Base-by-base conservation (phyloP, 345 rosid genomes). In the Hibiscus mutabilis region DNA sequence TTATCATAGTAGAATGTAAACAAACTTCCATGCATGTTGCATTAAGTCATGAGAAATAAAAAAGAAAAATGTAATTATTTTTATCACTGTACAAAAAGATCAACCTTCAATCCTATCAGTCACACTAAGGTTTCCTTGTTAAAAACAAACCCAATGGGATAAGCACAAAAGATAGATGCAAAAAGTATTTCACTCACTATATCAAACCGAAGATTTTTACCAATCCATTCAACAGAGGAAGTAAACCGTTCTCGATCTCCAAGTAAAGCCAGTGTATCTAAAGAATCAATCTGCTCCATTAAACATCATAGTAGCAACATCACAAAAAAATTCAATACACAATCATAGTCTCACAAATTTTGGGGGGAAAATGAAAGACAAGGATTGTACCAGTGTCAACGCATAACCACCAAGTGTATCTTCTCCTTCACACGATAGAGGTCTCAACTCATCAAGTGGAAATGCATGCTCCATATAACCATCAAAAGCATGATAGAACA, bases 391-490 rank as follows among this genome's bases (percentile, higher is more conserved):
- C 96, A 95, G 75, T 9, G 97, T 92, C 82, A 95, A 83, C 60
- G 97, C 99, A 86, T 95, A 95, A 79, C 93, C 94, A 77, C 98
- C 99, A 77, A 95, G 86, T 0, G 92, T 81, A 79, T 95, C 96
- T 87, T 90, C 99, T 69, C 99, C 99, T 75, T 76, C 79, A 79
- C 99, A 92, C 1, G 99, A 89, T 25, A 92, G 76, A 49, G 99
- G 99, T 72, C 76, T 90, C 75, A 95, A 79, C 77, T 95, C 99
- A 79, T 95, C 99, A 27, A 83, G 90, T 8, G 97, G 99, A 78
- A 95, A 95, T 53, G 97, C 99, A 78, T 95, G 83, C 67, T 89
- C 87, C 97, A 95, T 92, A 69, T 95, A 95, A 72, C 99, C 99
- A 83, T 90, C 81, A 69, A 95, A 95, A 29, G 97, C 97, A 81